Conservation (phyloP, 108 stramenopile species). For the Fistulifera pelliculosa region DNA sequence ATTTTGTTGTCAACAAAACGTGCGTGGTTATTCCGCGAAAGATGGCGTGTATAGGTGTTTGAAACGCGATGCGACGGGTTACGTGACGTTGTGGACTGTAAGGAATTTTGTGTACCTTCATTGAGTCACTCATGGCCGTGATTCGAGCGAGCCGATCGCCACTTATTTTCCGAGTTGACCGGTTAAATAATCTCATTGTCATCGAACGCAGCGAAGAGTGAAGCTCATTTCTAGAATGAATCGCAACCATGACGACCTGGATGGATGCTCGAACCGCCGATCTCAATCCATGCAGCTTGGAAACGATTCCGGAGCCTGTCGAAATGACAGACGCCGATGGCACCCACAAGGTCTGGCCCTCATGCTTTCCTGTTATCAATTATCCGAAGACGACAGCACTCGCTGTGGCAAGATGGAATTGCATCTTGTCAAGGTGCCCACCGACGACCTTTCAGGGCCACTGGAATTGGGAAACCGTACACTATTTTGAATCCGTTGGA, state of each 20-base stretch:
- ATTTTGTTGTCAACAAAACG: too few relatives aligned
- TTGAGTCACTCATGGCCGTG: too few relatives aligned
- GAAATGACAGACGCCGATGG: not conserved
- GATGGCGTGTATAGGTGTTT: too few relatives aligned
- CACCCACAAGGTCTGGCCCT: constrained; percentile 24
- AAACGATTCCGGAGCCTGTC: constrained; percentile 24
- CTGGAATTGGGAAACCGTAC: constrained; percentile 29
- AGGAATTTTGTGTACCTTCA: too few relatives aligned
- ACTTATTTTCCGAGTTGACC: too few relatives aligned
- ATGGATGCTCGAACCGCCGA: constrained; percentile 36
- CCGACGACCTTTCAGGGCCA: not conserved
- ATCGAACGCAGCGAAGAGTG: too few relatives aligned
- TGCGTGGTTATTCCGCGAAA: too few relatives aligned
- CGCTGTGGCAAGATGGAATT: constrained; percentile 28
- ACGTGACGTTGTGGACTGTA: too few relatives aligned
- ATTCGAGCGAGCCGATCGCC: too few relatives aligned
- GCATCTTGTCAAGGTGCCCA: constrained; percentile 16
- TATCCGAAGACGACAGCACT: constrained; percentile 28
- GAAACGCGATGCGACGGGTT: too few relatives aligned
- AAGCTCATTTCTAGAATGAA: too few relatives aligned
- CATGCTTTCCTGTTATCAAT: constrained; percentile 68
- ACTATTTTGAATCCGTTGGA: constrained; percentile 17
- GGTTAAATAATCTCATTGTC: too few relatives aligned
- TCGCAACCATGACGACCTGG: constrained; percentile 9
- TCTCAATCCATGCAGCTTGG: constrained; percentile 68